Base-by-base conservation (phyloP, 306 rosid species). In the Mucuna pruriens region DNA sequence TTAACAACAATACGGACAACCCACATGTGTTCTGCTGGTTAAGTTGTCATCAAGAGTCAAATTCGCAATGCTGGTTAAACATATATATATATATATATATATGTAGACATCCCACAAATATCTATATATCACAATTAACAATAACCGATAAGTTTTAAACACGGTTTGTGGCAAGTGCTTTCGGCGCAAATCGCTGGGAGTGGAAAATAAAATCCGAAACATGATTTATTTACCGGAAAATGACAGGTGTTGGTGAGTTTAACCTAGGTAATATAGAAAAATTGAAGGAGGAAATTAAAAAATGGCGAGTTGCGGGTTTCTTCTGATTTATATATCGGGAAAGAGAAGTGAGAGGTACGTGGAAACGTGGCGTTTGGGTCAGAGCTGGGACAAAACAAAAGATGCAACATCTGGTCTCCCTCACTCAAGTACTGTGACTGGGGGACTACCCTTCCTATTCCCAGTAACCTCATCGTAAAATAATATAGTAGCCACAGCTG, bases 321-420 rank as follows among this genome's bases (percentile, higher is more conserved):
- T 60, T 57, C 31, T 13, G 22, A 44, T 4, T 70, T 80, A 45
- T 58, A 60, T 80, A 57, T 70, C 11, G 78, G 78, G 84, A 80
- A 80, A 80, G 84, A 34, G 34, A 71, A 16, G 65, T 15, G 55
- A 45, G 40, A 26, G 64, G 6, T 80, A 36, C 23, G 71, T 39
- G 61, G 46, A 55, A 68, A 49, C 71, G 29, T 80, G 73, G 3
- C 25, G 54, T 72, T 34, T 71, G 84, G 79, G 8, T 46, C 55
- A 71, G 55, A 61, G 63, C 26, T 70, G 26, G 77, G 83, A 72
- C 75, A 63, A 63, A 81, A 72, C 75, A 63, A 63, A 81, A 26
- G 16, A 25, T 75, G 85, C 70, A 52, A 55, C 76, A 40, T 64
- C 25, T 2, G 15, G 31, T 48, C 60, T 61, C 65, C 36, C 33